Percentiles rank a stretch among this genome's conserved stretches.
These are phyloP conservation scores for Medicago arabica DNA, from an alignment of 306 rosid species.

Conservation along the genomic window DNA sequence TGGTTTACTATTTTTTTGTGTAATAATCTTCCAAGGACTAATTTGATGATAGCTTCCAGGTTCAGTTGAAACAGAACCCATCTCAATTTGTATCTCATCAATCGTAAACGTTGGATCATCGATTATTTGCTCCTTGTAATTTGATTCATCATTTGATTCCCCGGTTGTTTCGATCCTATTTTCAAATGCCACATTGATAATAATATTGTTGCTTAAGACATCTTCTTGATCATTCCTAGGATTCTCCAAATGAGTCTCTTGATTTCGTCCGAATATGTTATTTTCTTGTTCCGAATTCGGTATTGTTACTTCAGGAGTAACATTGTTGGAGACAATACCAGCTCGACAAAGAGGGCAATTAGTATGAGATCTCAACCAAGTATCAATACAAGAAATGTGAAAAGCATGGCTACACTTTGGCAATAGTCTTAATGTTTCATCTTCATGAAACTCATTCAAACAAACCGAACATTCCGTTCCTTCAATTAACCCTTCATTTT, in stretches of 20 bases:
- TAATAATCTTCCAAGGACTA: slow-evolving; percentile 11
- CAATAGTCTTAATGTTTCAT: slow-evolving; percentile 59
- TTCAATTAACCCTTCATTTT: slow-evolving; percentile 66
- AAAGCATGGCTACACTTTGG: slow-evolving; percentile 82
- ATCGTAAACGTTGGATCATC: not conserved
- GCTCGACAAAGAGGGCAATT: slow-evolving; percentile 84
- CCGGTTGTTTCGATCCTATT: slow-evolving; percentile 37
- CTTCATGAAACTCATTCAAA: slow-evolving; percentile 66
- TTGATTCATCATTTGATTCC: slow-evolving; percentile 49
- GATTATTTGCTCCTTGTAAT: slow-evolving; percentile 10
- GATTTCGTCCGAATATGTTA: slow-evolving; percentile 28
- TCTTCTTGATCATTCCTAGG: slow-evolving; percentile 29
- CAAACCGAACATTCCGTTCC: slow-evolving; percentile 79
- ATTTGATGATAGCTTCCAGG: slow-evolving; percentile 22
- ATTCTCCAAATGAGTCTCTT: slow-evolving; percentile 50
- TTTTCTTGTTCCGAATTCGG: slow-evolving; percentile 44
- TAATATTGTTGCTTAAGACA: slow-evolving; percentile 30
- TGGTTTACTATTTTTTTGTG: slow-evolving; percentile 24
- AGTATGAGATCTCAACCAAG: slow-evolving; percentile 76
- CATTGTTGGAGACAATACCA: slow-evolving; percentile 42
- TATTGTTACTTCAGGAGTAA: slow-evolving; percentile 15
- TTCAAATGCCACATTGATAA: slow-evolving; percentile 8
- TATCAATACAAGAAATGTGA: slow-evolving; percentile 69
- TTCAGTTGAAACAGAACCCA: not conserved
- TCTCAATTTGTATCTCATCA: not conserved